Evolutionary conservation across 2,329 filamentous ascomycete species (phyloP), one percentile per base, ranked within the genome.

Genomic region (Colletotrichum trifolii): DNA sequence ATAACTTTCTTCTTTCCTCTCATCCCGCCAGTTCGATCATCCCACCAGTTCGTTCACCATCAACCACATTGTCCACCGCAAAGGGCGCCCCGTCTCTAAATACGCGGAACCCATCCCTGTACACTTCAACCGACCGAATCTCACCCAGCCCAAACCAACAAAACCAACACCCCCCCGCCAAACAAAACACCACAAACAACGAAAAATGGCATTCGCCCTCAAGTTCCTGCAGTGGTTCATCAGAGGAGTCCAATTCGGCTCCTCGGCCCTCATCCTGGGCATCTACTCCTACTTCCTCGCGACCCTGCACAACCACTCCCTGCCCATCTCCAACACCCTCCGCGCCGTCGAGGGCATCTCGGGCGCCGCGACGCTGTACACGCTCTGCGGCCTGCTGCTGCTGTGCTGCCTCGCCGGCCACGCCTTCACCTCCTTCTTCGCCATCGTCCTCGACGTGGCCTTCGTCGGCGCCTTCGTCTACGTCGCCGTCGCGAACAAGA

Each of bases 271-370:
- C 69, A 86, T 95, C 67, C 86, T 97, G 67, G 91, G 86, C 70
- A 86, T 96, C 73, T 94, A 91, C 83, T 90, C 89, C 54, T 97
- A 96, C 83, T 96, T 94, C 83, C 87, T 97, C 54, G 88, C 91
- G 8, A 85, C 91, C 8, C 86, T 94, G 12, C 76, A 85, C 67
- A 87, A 90, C 72, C 87, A 93, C 78, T 72, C 88, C 70, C 76
- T 89, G 12, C 62, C 73, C 63, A 94, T 94, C 69, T 82, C 85
- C 15, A 87, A 78, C 70, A 90, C 86, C 80, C 80, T 90, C 65
- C 89, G 89, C 60, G 92, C 92, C 35, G 91, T 96, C 60, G 89
- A 89, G 73, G 93, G 92, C 68, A 89, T 97, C 64, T 85, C 92
- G 0, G 94, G 94, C 54, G 85, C 85, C 2, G 92, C 88, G 2